Evolutionary conservation across 2,329 filamentous ascomycete genomes (phyloP), one percentile per base, ranked within the genome.

Genomic region (Xylaria sp.): DNA sequence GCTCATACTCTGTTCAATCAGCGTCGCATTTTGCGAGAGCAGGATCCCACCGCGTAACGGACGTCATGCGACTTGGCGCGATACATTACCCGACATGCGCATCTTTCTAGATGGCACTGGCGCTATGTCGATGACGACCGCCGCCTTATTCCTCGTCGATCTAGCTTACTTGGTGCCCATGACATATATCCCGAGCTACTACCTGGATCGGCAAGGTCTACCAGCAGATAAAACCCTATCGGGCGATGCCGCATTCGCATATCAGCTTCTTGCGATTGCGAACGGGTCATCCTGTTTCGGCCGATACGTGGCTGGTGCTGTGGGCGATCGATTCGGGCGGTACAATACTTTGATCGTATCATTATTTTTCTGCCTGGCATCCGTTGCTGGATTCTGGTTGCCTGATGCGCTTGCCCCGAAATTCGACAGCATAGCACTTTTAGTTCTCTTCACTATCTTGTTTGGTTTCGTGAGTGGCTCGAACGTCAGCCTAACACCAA

Each of bases 301-400:
- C 18, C 51, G 64, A 29, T 66, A 61, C 23, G 64, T 62, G 18
- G 64, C 64, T 3, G 64, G 64, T 8, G 50, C 50, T 23, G 18
- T 66, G 1, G 64, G 18, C 2, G 64, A 66, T 51, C 29, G 44
- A 23, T 61, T 66, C 29, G 64, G 64, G 16, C 50, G 51, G 12
- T 66, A 66, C 42, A 66, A 66, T 23, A 66, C 64, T 27, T 55
- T 66, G 32, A 58, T 66, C 25, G 58, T 66, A 37, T 66, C 64
- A 1, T 29, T 66, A 35, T 66, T 66, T 23, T 6, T 66, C 32
- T 66, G 64, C 40, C 42, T 66, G 2, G 58, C 25, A 25, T 66
- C 64, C 5, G 64, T 66, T 1, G 64, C 64, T n/a, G 64, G 58
- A 4, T 62, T 66, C 51, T 66, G 58, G 64, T 13, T 66, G 32